Evolutionary conservation across 1,139 yeast species (phyloP).

Genomic region (Protomyces inundatus): DNA sequence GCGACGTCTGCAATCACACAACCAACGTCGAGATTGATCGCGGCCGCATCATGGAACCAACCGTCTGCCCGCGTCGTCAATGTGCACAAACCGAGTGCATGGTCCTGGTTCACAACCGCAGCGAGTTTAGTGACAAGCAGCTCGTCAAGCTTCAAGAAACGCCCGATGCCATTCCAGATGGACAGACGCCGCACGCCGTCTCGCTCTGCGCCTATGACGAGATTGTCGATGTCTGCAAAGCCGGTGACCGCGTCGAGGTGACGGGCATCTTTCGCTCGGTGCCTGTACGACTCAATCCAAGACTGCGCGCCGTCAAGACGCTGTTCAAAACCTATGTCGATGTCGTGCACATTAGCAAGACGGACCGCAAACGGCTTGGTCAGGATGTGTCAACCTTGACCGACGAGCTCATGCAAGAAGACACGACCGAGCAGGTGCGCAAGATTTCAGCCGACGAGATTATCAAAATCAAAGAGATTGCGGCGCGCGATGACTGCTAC

Average conservation of each 20-base stretch:
- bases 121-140: conserved; percentile 91
- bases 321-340: conserved; percentile 90
- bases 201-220: conserved; percentile 94
- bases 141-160: conserved; percentile 92
- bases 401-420: conserved; percentile 49
- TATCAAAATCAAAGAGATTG: conserved; percentile 53
- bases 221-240: conserved; percentile 86
- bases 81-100: conserved; percentile 85
- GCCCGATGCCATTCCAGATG: conserved; percentile 97
- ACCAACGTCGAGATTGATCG: conserved; percentile 88
- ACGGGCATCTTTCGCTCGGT: conserved; percentile 92
- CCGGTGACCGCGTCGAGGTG: conserved; percentile 94
- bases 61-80: conserved; percentile 79
- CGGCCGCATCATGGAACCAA: conserved; percentile 90
- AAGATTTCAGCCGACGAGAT: conserved; percentile 65
- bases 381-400: conserved; percentile 68
- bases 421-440: conserved; percentile 57
- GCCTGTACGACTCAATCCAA: conserved; percentile 82
- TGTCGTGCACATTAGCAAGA: conserved; percentile 84
- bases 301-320: conserved; percentile 76
- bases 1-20: conserved; percentile 92
- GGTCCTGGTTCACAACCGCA: conserved; percentile 85
- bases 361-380: conserved; percentile 75
- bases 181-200: conserved; percentile 96
- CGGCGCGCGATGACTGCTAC: conserved; percentile 72